A percentile compares a stretch with the other conserved stretches of the same genome.
Evolutionary conservation across 768 basidiomycete species (phyloP).

Genomic region (Leccinum arenicola): DNA sequence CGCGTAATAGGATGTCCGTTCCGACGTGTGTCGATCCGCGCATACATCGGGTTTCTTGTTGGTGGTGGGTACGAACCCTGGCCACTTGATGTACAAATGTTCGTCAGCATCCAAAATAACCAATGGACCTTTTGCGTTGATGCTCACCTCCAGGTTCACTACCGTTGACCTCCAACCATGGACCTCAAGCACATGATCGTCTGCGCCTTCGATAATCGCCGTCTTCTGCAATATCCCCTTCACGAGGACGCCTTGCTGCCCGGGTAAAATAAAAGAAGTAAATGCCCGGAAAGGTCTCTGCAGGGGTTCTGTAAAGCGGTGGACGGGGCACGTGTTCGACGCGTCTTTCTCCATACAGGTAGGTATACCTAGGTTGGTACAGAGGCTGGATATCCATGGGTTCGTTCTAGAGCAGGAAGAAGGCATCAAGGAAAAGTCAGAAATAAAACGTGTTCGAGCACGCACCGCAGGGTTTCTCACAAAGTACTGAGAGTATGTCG

Average conservation of each 20-base stretch:
- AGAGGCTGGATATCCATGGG: background rate
- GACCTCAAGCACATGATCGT: background rate
- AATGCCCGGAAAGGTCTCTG: background rate
- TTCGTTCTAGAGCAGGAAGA: background rate
- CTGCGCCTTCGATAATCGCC: background rate
- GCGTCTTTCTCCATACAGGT: background rate
- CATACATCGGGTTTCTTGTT: background rate
- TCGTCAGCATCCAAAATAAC: background rate
- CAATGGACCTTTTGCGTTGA: background rate
- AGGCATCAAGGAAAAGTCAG: background rate
- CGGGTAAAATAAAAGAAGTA: too few species aligned
- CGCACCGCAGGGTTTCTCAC: background rate
- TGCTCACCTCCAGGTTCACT: background rate
- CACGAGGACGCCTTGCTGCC: background rate
- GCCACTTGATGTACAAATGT: conserved; percentile 3
- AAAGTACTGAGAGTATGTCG: background rate
- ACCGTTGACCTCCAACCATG: conserved; percentile 1
- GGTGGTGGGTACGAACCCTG: background rate
- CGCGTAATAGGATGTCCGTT: background rate
- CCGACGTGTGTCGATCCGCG: background rate
- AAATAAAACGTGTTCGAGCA: background rate
- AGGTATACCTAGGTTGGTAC: background rate
- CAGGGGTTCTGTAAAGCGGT: background rate
- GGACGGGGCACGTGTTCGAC: conserved; percentile 3
- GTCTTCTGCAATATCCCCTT: background rate